Conservation (phyloP, 305 asterid species). For the Fraxinus dipetala region DNA sequence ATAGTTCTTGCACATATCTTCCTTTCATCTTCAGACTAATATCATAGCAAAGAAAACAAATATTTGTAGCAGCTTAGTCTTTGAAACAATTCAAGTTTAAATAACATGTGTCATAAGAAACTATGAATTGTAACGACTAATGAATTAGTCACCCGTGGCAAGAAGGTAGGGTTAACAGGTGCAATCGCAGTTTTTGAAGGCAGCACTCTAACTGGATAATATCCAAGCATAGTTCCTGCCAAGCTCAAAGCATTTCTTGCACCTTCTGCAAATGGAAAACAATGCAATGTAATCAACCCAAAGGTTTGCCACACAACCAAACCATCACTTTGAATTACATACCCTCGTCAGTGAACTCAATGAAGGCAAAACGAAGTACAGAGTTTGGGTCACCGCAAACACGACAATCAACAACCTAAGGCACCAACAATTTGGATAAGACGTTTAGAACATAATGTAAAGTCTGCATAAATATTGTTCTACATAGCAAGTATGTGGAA, state of each 20-base stretch:
- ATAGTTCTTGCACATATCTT: conserved; percentile 96
- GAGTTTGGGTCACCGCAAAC: conserved; percentile 94
- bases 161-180: conserved; percentile 92
- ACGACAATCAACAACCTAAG: conserved; percentile 91
- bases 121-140: not conserved
- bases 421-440: conserved; percentile 6
- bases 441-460: conserved; percentile 8
- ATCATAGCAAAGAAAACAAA: conserved; percentile 9
- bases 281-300: conserved; percentile 12
- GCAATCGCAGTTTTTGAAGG: conserved; percentile 99
- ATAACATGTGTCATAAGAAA: not conserved
- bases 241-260: conserved; percentile 86
- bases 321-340: conserved; percentile 16
- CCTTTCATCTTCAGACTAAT: conserved; percentile 94
- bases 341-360: conserved; percentile 90
- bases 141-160: conserved; percentile 73
- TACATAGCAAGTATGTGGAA: not conserved
- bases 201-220: conserved; percentile 80
- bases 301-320: conserved; percentile 7
- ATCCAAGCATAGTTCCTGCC: conserved; percentile 96
- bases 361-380: conserved; percentile 84
- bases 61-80: not conserved
- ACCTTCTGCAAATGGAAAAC: conserved; percentile 61
- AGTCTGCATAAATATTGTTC: not conserved
- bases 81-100: not conserved